A percentile compares a stretch with the other conserved stretches of the same genome.
These are phyloP conservation scores for Kodamaea sp. DNA, from an alignment of 1,139 yeast species.

Conservation along the genomic window DNA sequence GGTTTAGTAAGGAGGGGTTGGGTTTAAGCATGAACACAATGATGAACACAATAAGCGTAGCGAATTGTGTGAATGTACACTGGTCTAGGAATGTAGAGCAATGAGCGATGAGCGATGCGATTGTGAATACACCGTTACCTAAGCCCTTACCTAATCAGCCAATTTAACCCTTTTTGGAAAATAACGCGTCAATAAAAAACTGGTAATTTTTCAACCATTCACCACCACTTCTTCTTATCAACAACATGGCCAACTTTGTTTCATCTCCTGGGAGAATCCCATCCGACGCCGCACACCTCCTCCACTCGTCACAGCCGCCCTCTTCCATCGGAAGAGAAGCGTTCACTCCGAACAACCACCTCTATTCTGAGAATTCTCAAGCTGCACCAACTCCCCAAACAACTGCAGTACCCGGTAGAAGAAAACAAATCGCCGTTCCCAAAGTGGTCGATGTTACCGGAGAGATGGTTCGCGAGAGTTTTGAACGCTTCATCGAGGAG, in stretches of 20 bases:
- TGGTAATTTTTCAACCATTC: too few species aligned
- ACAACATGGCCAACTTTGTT: constrained; percentile 40
- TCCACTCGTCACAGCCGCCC: constrained; percentile 44
- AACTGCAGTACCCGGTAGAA: constrained; percentile 32
- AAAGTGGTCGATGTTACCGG: constrained; percentile 90
- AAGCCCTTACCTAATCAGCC: constrained; percentile 2
- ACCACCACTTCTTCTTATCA: constrained; percentile 1
- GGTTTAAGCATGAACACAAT: too few species aligned
- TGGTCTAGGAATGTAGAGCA: too few species aligned
- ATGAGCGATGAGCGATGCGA: too few species aligned
- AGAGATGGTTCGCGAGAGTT: constrained; percentile 87
- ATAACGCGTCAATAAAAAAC: constrained; percentile 15
- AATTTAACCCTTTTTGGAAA: constrained; percentile 24
- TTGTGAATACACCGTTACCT: too few species aligned
- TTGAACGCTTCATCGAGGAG: constrained; percentile 73
- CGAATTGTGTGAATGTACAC: too few species aligned
- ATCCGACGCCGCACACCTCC: constrained; percentile 44
- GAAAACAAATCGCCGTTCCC: constrained; percentile 66
- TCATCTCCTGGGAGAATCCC: constrained; percentile 47
- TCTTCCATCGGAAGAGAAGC: constrained; percentile 39
- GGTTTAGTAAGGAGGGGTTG: constrained; percentile 19
- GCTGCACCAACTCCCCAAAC: constrained; percentile 16
- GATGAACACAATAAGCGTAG: too few species aligned
- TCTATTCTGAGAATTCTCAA: constrained; percentile 18
- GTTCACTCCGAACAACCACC: constrained; percentile 20